A percentile compares a stretch with the other conserved stretches of the same genome.
phyloP scores from a whole-genome alignment of 768 basidiomycete genomes.

The Suillus plorans region DNA sequence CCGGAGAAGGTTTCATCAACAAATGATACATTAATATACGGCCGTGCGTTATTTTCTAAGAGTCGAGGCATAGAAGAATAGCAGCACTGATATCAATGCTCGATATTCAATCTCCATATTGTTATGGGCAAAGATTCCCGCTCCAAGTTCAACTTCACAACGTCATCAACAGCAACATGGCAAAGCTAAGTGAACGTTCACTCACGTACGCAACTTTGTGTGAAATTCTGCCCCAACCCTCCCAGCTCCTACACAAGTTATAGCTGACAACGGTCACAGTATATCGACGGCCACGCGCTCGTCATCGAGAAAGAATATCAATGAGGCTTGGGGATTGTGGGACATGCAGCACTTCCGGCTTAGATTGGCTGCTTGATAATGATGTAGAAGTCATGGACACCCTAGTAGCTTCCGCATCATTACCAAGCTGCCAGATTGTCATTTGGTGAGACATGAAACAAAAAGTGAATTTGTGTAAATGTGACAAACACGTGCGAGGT shows the following conservation, averaged over 20 bases:
- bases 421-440: not conserved
- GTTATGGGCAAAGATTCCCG: constrained; percentile 24
- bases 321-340: not conserved
- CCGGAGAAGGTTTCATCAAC: not conserved
- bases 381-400: not conserved
- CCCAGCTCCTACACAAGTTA: not conserved
- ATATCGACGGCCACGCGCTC: not conserved
- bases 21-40: not conserved
- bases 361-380: not conserved
- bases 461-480: not conserved
- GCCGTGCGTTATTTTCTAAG: not conserved
- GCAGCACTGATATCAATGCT: constrained; percentile 1
- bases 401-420: not conserved
- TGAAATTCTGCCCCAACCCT: not conserved
- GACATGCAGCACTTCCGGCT: not conserved
- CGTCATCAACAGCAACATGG: constrained; percentile 12
- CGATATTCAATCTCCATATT: constrained; percentile 21
- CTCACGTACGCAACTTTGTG: not conserved
- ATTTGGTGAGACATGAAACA: not conserved
- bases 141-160: constrained; percentile 18
- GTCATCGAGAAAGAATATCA: not conserved
- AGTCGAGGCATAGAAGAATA: constrained; percentile 21
- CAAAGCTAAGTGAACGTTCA: not conserved
- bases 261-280: not conserved
- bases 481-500: not conserved